Evolutionary conservation across 75 land plant species (phyloP).

Genomic region (Chamaecyparis obtusa): DNA sequence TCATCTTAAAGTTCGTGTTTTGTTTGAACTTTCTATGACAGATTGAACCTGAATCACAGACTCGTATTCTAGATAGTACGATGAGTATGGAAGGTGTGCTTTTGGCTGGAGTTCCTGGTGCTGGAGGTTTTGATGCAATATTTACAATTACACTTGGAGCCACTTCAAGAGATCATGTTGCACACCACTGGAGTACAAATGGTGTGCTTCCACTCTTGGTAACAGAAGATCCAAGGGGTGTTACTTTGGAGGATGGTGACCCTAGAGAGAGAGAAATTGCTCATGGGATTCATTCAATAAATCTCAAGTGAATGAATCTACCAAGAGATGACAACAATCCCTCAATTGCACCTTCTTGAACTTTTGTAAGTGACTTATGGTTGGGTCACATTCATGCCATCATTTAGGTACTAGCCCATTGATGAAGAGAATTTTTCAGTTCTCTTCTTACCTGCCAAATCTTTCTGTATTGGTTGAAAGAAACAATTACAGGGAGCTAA

Average conservation of each 20-base stretch:
- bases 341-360: background rate
- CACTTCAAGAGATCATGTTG: conserved; percentile 38
- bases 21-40: conserved; percentile 26
- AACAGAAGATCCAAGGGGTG: conserved; percentile 85
- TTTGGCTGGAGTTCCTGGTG: conserved; percentile 98
- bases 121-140: conserved; percentile 97
- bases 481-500: background rate
- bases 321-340: background rate
- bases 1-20: conserved; percentile 1
- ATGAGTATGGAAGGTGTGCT: conserved; percentile 88
- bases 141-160: conserved; percentile 82
- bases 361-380: background rate
- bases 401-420: background rate
- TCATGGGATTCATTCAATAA: conserved; percentile 39
- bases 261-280: conserved; percentile 58
- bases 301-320: conserved; percentile 18
- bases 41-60: conserved; percentile 94
- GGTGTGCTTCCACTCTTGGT: conserved; percentile 80
- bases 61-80: conserved; percentile 69
- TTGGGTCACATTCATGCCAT: background rate
- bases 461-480: background rate
- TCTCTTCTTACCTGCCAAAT: background rate
- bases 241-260: conserved; percentile 64
- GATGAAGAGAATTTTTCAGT: background rate
- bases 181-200: conserved; percentile 61